Conservation (phyloP, 352 stramenopile species). For the Phytopythium helicoides region DNA sequence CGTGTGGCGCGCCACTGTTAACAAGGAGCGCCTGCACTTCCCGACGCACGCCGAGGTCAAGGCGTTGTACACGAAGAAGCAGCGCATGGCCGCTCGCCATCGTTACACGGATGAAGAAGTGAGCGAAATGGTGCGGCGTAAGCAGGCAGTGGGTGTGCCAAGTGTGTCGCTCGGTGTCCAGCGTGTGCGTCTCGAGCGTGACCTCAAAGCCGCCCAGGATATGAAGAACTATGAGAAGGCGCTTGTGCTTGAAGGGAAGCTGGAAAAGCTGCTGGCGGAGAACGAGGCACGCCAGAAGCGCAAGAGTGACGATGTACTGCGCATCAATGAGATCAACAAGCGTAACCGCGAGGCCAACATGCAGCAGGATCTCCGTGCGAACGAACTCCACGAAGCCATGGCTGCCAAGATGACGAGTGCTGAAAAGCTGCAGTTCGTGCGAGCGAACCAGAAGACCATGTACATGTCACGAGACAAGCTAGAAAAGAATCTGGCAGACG, state of each 20-base stretch:
- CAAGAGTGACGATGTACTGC: constrained; percentile 79
- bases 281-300: constrained; percentile 70
- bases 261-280: constrained; percentile 58
- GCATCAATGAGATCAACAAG: constrained; percentile 86
- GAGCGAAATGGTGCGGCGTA: constrained; percentile 75
- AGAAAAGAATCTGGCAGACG: constrained; percentile 77
- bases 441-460: constrained; percentile 83
- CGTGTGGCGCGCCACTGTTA: constrained; percentile 78
- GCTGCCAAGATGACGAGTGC: constrained; percentile 80
- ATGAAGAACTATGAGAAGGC: constrained; percentile 89
- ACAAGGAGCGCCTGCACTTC: constrained; percentile 76
- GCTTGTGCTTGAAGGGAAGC: constrained; percentile 59
- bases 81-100: constrained; percentile 72
- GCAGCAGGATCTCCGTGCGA: constrained; percentile 74
- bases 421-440: constrained; percentile 81
- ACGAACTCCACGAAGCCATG: constrained; percentile 70
- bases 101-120: constrained; percentile 80
- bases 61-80: constrained; percentile 54
- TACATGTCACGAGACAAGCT: constrained; percentile 80
- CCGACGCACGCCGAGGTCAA: constrained; percentile 73
- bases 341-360: constrained; percentile 82
- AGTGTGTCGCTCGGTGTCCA: constrained; percentile 73
- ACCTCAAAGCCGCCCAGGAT: constrained; percentile 71
- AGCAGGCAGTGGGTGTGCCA: constrained; percentile 58
- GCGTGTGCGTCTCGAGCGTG: constrained; percentile 75